A percentile compares a stretch with the other conserved stretches of the same genome.
phyloP scores from a whole-genome alignment of 129 eudicot genomes.

The Kitagawia praeruptora region DNA sequence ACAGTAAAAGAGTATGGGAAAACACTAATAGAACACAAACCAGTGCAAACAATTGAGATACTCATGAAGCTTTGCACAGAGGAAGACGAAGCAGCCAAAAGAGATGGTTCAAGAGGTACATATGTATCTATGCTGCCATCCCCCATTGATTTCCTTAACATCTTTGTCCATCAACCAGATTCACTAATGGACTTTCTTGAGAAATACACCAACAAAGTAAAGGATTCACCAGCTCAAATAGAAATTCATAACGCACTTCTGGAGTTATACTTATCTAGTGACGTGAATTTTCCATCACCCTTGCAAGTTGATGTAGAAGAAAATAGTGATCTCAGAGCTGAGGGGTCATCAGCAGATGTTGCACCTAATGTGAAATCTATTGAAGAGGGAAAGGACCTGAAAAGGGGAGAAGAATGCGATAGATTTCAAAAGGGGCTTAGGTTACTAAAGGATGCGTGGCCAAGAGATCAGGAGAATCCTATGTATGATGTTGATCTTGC shows the following conservation, averaged over 20 bases:
- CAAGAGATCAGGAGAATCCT: conserved; percentile 79
- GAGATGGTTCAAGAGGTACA: conserved; percentile 28
- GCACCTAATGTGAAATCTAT: conserved; percentile 43
- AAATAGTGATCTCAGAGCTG: conserved; percentile 19
- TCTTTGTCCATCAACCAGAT: conserved; percentile 77
- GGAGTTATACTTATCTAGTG: conserved; percentile 78
- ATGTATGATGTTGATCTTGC: conserved; percentile 85
- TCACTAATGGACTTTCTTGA: conserved; percentile 93
- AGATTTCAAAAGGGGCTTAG: conserved; percentile 68
- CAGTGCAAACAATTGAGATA: conserved; percentile 70
- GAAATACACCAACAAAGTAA: conserved; percentile 66
- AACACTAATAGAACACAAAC: conserved; percentile 86
- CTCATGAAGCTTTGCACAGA: conserved; percentile 88
- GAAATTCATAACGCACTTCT: conserved; percentile 88
- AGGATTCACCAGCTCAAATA: conserved; percentile 95
- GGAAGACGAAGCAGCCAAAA: conserved; percentile 40
- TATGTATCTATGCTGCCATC: conserved; percentile 78
- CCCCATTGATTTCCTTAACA: conserved; percentile 91
- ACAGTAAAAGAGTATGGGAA: conserved; percentile 93
- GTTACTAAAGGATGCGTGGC: conserved; percentile 88
- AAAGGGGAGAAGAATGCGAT: conserved; percentile 37
- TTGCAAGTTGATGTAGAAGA: conserved; percentile 36
- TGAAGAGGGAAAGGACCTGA: conserved; percentile 27
- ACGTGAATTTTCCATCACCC: conserved; percentile 62
- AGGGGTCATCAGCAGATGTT: conserved; percentile 19